Base-by-base conservation (phyloP, 768 basidiomycete species). In the Lactifluus echinatus region DNA sequence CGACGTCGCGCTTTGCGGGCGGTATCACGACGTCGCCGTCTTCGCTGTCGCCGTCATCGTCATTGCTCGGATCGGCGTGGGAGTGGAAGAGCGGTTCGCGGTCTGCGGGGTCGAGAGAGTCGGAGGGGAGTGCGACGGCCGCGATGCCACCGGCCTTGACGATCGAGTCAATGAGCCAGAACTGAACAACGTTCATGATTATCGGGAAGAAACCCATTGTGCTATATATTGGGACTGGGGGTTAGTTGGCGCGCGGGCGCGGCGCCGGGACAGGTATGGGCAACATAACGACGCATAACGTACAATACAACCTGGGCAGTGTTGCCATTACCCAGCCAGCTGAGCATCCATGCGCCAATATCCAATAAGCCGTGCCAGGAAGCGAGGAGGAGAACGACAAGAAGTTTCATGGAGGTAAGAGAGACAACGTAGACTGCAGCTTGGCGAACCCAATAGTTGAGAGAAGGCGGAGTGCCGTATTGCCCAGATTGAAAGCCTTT, bases 101-200 rank as follows among this genome's bases (percentile, higher is more conserved):
- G 21, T 78, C 72, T 55, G 72, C 69, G 34, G 71, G 67, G 17
- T 71, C 68, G 5, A 76, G 68, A 0, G 71, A 65, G 55, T 75
- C 72, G 0, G 75, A 47, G 21, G 74, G 78, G 21, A 79, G 67
- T 23, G 73, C 66, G 3, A 76, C 65, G 17, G 70, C 64, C 12
- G 65, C 68, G 8, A 82, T 81, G n/a, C 58, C 53, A 8, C 58
- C 53, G 1, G 84, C 85, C 71, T 93, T 93, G 67, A 93, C 89
- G 51, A 93, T 93, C 0, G 89, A 87, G 72, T 96, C 92, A 56
- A 96, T 93, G 50, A 96, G 74, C 84, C 93, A 93, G 77, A 97
- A 97, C 68, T 98, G 95, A 11, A 91, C 64, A 36, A 92, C 72
- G 69, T 93, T 93, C 89, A 91, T 90, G 42, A 84, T 72, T 63